Percentiles rank a stretch among this genome's conserved stretches.
Conservation (phyloP, 257 asterid genomes). For the Solanum etuberosum region DNA sequence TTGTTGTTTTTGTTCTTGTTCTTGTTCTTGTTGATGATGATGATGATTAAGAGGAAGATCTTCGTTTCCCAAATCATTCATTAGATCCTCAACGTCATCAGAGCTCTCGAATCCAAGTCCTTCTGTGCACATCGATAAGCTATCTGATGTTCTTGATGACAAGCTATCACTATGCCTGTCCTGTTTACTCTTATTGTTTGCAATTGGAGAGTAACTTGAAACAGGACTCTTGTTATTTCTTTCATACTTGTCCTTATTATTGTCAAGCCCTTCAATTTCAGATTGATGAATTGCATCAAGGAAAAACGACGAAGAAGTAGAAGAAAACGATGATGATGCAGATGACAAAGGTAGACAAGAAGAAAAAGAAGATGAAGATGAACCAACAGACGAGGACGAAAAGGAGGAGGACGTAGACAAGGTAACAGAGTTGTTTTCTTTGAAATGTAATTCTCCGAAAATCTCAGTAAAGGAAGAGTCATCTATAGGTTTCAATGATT, state of each 20-base stretch:
- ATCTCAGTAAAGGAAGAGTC: slow-evolving; percentile 38
- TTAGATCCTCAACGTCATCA: slow-evolving; percentile 39
- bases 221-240: slow-evolving; percentile 6
- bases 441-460: slow-evolving; percentile 35
- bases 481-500: slow-evolving; percentile 21
- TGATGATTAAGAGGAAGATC: not conserved
- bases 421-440: slow-evolving; percentile 14
- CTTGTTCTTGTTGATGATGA: slow-evolving; percentile 1
- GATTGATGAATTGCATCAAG: not conserved
- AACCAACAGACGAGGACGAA: not conserved
- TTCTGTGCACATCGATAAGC: slow-evolving; percentile 56
- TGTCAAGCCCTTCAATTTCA: not conserved
- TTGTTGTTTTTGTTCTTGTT: slow-evolving; percentile 6
- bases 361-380: not conserved
- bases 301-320: slow-evolving; percentile 4
- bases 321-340: slow-evolving; percentile 6
- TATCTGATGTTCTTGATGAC: slow-evolving; percentile 45
- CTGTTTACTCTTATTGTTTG: not conserved
- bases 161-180: slow-evolving; percentile 33
- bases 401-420: not conserved
- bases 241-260: not conserved
- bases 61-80: slow-evolving; percentile 18
- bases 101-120: slow-evolving; percentile 80
- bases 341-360: slow-evolving; percentile 12
- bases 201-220: not conserved